Evolutionary conservation across 2,329 filamentous ascomycete genomes (phyloP), one percentile per base, ranked within the genome.

Genomic region (Alternaria panax): DNA sequence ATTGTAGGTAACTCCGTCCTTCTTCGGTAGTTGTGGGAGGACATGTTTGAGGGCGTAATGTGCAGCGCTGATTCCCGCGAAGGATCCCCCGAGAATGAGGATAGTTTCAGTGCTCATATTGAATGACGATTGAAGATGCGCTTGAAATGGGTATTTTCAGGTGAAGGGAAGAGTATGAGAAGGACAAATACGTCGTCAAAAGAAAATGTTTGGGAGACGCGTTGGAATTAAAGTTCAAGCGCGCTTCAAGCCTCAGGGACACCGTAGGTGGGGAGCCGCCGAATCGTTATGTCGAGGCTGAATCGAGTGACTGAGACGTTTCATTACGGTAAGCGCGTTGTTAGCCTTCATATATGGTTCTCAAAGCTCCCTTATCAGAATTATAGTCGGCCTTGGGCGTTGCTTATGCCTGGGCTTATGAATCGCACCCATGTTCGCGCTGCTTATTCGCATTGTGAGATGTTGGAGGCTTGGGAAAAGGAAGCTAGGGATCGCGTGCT

Each of bases 1-100:
- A 61, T 84, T 85, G 71, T 86, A 84, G 11, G 78, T 78, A 22
- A 63, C 66, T 47, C 71, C 66, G 22, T 76, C 66, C 43, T 77
- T 73, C 64, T 75, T 75, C 1, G 70, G 70, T 16, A 79, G 68
- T 25, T 70, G 57, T 6, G 78, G 77, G 25, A 79, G 57, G 4
- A 71, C 65, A 61, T 79, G 73, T 51, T 71, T 74, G 27, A 79
- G 64, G 12, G 72, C 69, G 54, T 74, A 78, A 57, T 80, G 78
- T 12, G 77, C 74, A 18, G 75, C 70, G 58, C 68, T 63, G 58
- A 78, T 64, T 45, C 75, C 76, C 32, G 74, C 76, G 43, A 72
- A 76, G 47, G 75, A 75, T 18, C 72, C 76, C 50, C 76, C 76
- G 7, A 78, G 63, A 52, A 78, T 66, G 48, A 78, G 64, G 45